Conservation (phyloP, 176 grass and related monocot genomes). For the Hsuehochloa calcarea region DNA sequence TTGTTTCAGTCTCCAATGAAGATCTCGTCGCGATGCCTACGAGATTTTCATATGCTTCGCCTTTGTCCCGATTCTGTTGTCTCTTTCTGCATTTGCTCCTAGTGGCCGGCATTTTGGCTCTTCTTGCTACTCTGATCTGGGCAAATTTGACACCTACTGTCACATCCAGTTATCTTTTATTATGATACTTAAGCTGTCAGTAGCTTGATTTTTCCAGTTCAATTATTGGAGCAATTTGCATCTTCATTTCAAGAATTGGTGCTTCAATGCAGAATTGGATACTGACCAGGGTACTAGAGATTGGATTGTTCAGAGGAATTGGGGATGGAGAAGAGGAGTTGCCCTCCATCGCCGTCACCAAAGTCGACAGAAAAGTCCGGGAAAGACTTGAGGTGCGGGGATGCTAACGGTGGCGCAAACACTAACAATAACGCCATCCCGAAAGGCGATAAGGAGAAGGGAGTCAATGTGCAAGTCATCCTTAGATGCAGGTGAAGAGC, state of each 20-base stretch:
- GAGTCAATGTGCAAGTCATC: constrained; percentile 99
- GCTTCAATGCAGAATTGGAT: constrained; percentile 19
- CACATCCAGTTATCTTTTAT: constrained; percentile 20
- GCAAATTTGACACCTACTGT: constrained; percentile 4
- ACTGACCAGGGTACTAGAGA: not conserved
- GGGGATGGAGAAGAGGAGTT: constrained; percentile 58
- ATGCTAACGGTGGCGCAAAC: constrained; percentile 57
- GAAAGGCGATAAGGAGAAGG: constrained; percentile 88
- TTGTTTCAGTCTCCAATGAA: not conserved
- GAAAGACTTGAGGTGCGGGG: constrained; percentile 73
- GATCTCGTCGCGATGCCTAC: constrained; percentile 4
- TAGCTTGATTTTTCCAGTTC: constrained; percentile 10
- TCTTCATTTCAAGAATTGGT: constrained; percentile 23
- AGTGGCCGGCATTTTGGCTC: constrained; percentile 44
- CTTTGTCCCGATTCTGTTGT: constrained; percentile 34
- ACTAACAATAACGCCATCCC: constrained; percentile 33
- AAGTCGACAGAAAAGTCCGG: constrained; percentile 71
- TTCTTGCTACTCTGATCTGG: constrained; percentile 27
- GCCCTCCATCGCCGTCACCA: constrained; percentile 69
- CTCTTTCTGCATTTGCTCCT: constrained; percentile 38
- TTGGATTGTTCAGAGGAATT: constrained; percentile 27
- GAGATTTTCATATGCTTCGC: constrained; percentile 36
- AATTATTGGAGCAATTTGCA: constrained; percentile 11
- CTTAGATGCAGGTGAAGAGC: constrained; percentile 83
- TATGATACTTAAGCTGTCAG: constrained; percentile 14